A percentile compares a stretch with the other conserved stretches of the same genome.
These are phyloP conservation scores for Cryptococcus floricola DNA, from an alignment of 1,284 basidiomycete species.

Conservation along the genomic window DNA sequence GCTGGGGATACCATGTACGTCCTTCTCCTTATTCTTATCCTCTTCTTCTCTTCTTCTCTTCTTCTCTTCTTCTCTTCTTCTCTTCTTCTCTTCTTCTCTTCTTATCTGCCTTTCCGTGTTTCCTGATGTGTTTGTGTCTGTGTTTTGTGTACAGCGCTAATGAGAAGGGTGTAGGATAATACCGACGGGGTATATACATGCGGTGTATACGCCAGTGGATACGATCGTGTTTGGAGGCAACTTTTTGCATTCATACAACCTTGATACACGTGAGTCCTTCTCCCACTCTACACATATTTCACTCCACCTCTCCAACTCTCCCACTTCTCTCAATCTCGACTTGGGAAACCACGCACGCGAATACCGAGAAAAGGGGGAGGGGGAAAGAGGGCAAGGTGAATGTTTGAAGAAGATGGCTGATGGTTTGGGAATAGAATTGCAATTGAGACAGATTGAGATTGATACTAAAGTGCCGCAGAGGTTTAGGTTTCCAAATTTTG, in stretches of 20 bases:
- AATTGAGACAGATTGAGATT: constrained; percentile 85
- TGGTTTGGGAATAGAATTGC: constrained; percentile 59
- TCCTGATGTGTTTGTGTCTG: too few relatives aligned
- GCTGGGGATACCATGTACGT: constrained; percentile 83
- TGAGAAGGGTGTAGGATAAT: constrained; percentile 68
- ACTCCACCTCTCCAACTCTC: too few relatives aligned
- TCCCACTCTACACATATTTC: constrained; percentile 29
- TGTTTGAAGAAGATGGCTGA: too few relatives aligned
- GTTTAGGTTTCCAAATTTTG: constrained; percentile 85
- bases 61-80: too few relatives aligned
- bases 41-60: not conserved
- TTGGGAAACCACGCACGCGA: too few relatives aligned
- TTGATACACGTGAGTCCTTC: constrained; percentile 37
- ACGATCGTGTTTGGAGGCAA: constrained; percentile 96
- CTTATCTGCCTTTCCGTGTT: too few relatives aligned
- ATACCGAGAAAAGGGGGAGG: too few relatives aligned
- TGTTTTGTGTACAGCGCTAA: too few relatives aligned
- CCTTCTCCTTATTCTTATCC: not conserved
- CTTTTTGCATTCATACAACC: constrained; percentile 79
- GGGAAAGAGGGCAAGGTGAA: too few relatives aligned
- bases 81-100: too few relatives aligned
- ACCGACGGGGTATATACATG: constrained; percentile 95
- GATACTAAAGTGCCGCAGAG: constrained; percentile 89
- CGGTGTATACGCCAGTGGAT: constrained; percentile 90
- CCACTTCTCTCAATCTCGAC: too few relatives aligned